These are phyloP conservation scores for Trichoderma cornu-damae DNA, from an alignment of 2,329 filamentous ascomycete species.

Conservation along the genomic window DNA sequence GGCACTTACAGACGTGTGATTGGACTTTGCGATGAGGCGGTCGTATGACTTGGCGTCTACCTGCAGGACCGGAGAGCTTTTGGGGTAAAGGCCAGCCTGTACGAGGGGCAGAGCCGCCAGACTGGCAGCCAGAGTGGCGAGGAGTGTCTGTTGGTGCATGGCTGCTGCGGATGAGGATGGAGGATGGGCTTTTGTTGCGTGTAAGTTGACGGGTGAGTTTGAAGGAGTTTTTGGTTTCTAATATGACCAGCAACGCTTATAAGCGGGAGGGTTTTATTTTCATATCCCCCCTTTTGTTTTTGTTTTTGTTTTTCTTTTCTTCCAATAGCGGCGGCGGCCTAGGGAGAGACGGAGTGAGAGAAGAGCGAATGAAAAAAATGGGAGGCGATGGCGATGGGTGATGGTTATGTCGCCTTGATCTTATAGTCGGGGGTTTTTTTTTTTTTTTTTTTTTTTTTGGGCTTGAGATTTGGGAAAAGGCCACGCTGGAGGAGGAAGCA, in stretches of 20 bases:
- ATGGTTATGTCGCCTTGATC: not conserved
- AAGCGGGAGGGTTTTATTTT: not conserved
- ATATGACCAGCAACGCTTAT: not conserved
- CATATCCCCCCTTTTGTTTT: no score
- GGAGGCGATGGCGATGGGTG: not conserved
- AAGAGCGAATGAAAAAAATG: not conserved
- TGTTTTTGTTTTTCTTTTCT: no score
- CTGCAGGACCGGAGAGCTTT: conserved; percentile 82
- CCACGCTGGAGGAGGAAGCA: conserved; percentile 26
- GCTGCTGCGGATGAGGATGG: conserved; percentile 17
- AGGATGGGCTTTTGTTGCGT: not conserved
- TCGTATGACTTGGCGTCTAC: conserved; percentile 75
- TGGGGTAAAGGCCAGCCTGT: conserved; percentile 73
- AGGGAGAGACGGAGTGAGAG: not conserved
- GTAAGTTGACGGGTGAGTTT: not conserved
- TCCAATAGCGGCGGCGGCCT: not conserved
- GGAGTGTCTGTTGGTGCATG: conserved; percentile 51
- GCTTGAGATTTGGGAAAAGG: conserved; percentile 25
- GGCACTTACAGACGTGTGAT: conserved; percentile 75
- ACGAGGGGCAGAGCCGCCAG: conserved; percentile 61
- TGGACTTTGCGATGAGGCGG: conserved; percentile 77
- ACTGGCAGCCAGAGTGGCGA: conserved; percentile 48
- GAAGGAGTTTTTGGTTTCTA: not conserved
- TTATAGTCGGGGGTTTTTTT: not conserved
- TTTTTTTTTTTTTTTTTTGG: not conserved